A percentile compares a stretch with the other conserved stretches of the same genome.
These are phyloP conservation scores for Poronia punctata DNA, from an alignment of 495 filamentous ascomycete species.

Conservation along the genomic window DNA sequence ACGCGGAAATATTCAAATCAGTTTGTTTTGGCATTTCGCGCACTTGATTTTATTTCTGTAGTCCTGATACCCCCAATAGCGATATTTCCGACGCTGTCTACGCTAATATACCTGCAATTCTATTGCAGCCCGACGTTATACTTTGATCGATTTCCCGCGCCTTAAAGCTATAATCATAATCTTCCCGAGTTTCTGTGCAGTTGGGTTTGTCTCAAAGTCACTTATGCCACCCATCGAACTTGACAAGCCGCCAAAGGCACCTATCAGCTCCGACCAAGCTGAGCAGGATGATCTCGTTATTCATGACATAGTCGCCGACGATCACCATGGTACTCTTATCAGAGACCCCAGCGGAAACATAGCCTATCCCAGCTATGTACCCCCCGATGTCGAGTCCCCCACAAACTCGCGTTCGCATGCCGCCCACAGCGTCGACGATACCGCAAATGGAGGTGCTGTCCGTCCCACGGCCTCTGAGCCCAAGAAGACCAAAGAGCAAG, in stretches of 20 bases:
- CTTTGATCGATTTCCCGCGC: too few species aligned
- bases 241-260: conserved; percentile 14
- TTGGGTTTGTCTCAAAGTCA: too few species aligned
- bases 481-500: background rate
- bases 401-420: conserved; percentile 10
- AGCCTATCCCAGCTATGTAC: conserved; percentile 32
- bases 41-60: too few species aligned
- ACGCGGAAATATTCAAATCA: too few species aligned
- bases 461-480: conserved; percentile 3
- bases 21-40: too few species aligned
- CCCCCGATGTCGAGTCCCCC: conserved; percentile 27
- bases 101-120: too few species aligned
- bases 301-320: conserved; percentile 11
- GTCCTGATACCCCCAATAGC: too few species aligned
- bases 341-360: conserved; percentile 27
- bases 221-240: conserved; percentile 18
- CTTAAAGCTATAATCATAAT: too few species aligned
- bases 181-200: too few species aligned
- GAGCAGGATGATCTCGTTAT: conserved; percentile 2
- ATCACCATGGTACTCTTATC: conserved; percentile 21
- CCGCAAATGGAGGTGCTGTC: too few species aligned
- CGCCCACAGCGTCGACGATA: conserved; percentile 5
- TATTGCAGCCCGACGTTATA: too few species aligned
- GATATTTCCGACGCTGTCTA: too few species aligned
- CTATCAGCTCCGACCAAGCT: conserved; percentile 5